A percentile compares a stretch with the other conserved stretches of the same genome.
phyloP scores from a whole-genome alignment of 345 rosid genomes.

The Erucastrum elatum region DNA sequence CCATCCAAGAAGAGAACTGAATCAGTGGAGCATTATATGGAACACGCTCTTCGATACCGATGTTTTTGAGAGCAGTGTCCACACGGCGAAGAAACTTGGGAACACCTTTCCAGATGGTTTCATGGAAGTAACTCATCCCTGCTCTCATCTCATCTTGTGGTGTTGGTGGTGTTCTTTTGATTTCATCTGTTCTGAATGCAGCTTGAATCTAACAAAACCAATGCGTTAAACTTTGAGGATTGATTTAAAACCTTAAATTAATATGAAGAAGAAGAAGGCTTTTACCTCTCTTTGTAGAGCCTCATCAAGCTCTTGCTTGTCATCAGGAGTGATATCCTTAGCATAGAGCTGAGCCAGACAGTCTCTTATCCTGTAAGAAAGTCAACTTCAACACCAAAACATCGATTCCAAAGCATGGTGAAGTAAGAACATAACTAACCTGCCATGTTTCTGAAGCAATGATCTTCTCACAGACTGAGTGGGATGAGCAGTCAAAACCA shows the following conservation, averaged over 20 bases:
- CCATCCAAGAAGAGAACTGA: constrained; percentile 99
- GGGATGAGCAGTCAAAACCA: constrained; percentile 98
- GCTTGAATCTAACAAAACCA: constrained; percentile 86
- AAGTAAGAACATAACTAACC: constrained; percentile 42
- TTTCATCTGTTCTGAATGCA: constrained; percentile 98
- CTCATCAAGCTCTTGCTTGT: constrained; percentile 98
- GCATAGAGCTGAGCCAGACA: constrained; percentile 88
- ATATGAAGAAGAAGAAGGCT: background rate
- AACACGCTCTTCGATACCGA: constrained; percentile 87
- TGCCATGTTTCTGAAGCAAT: constrained; percentile 90
- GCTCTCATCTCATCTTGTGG: constrained; percentile 99
- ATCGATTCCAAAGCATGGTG: background rate
- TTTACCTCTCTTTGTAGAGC: constrained; percentile 90
- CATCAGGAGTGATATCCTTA: constrained; percentile 95
- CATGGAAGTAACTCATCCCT: constrained; percentile 99
- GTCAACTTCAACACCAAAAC: constrained; percentile 15
- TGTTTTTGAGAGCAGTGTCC: constrained; percentile 93
- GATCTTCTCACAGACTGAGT: constrained; percentile 96
- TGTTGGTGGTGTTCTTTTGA: constrained; percentile 93
- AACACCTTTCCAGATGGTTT: constrained; percentile 98
- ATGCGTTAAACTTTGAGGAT: constrained; percentile 1
- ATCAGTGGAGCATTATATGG: constrained; percentile 98
- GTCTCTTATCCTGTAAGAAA: constrained; percentile 65
- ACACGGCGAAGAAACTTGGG: constrained; percentile 96
- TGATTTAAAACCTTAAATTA: background rate